Evolutionary conservation across 2,329 filamentous ascomycete genomes (phyloP).

Genomic region (Aspergillus sp.): DNA sequence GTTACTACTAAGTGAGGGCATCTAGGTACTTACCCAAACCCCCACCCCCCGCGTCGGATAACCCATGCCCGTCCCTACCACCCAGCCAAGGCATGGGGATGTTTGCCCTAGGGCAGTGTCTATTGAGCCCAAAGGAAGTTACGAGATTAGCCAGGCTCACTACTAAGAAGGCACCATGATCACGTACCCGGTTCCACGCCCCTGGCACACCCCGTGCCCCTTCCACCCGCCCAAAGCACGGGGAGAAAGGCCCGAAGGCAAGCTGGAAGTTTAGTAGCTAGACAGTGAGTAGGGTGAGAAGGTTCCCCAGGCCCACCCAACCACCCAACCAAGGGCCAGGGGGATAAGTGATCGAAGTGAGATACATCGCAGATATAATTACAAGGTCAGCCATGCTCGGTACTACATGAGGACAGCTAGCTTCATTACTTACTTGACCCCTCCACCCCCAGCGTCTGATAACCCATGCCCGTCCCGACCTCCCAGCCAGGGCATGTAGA

Average conservation of each 20-base stretch:
- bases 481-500: conserved; percentile 9
- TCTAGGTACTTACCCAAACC: neutral
- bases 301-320: conserved; percentile 12
- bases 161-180: too few species aligned
- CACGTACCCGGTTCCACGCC: too few species aligned
- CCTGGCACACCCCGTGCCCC: too few species aligned
- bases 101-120: too few species aligned
- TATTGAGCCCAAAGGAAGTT: too few species aligned
- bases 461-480: conserved; percentile 17
- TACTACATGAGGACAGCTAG: too few species aligned
- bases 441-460: neutral
- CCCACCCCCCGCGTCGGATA: neutral
- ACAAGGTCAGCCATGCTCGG: neutral
- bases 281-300: neutral
- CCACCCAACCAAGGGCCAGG: conserved; percentile 1
- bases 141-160: too few species aligned
- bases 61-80: conserved; percentile 18
- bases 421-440: neutral
- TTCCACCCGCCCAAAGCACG: too few species aligned
- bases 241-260: too few species aligned
- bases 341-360: neutral
- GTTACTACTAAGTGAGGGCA: neutral
- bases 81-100: conserved; percentile 9
- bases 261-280: too few species aligned
- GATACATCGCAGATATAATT: neutral